A percentile compares a stretch with the other conserved stretches of the same genome.
Evolutionary conservation across 148 eudicot species (phyloP).

Genomic region (Chenopodium quinoa): DNA sequence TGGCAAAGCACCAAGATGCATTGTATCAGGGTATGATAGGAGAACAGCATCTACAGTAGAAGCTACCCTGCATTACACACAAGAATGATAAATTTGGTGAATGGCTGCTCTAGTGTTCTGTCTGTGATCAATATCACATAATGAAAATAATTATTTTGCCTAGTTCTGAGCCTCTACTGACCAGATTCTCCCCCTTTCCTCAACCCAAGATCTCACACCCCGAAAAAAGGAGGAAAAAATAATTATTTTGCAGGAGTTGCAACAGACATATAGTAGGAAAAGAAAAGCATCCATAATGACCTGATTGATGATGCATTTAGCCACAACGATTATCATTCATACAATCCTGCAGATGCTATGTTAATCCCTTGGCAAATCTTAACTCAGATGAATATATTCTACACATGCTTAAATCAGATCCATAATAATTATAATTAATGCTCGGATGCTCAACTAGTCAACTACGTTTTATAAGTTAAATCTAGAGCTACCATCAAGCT

Average conservation of each 20-base stretch:
- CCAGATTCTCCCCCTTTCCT: background rate
- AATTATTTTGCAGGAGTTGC: background rate
- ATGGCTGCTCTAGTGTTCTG: background rate
- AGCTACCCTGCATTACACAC: slow-evolving; percentile 63
- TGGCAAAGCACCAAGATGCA: slow-evolving; percentile 91
- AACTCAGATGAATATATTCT: background rate
- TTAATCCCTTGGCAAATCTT: background rate
- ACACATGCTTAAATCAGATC: background rate
- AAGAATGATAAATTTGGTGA: background rate
- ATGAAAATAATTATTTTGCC: background rate
- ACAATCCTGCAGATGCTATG: background rate
- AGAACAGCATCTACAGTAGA: slow-evolving; percentile 84
- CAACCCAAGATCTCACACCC: background rate
- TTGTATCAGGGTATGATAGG: slow-evolving; percentile 81
- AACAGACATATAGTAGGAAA: background rate
- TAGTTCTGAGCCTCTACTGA: background rate
- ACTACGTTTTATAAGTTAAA: background rate
- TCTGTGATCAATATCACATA: background rate
- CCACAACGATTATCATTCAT: background rate
- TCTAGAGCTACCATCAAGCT: background rate
- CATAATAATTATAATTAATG: no score
- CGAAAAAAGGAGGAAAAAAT: background rate
- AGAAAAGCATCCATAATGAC: background rate
- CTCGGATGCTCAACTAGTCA: background rate
- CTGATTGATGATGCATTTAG: background rate